Evolutionary conservation across 2,329 filamentous ascomycete species (phyloP), one percentile per base, ranked within the genome.

Genomic region (Xylariales sp.): DNA sequence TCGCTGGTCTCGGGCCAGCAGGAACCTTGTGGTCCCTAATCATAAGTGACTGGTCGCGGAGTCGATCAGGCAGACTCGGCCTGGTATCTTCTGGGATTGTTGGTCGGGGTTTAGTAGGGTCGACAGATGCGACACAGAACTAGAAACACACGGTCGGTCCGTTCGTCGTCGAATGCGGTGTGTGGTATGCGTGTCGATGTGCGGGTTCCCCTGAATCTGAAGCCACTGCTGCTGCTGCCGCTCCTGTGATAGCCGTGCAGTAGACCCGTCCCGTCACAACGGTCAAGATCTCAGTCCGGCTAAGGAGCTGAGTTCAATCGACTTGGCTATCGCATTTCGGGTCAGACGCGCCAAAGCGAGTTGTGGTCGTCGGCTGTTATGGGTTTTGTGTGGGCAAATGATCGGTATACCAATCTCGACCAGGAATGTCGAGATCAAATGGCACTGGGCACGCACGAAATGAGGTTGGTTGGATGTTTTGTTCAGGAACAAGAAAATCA

Each of bases 281-380:
- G 14, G n/a, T 8, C 27, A 19, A 53, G 55, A 47, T 63, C 72
- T 73, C 73, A 78, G 75, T 78, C 75, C 75, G 65, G 68, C 70
- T 64, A 74, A 66, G 75, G 74, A 77, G 69, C 73, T 77, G 74
- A 77, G 73, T 63, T 61, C 65, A 28, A 67, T 65, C 63, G 64
- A 66, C 62, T 59, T 59, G 63, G 65, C 71, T 78, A 78, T 74
- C 73, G 71, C 75, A 79, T 79, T 72, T 71, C 74, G 72, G 55
- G 50, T 50, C 43, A 39, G 43, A 45, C 40, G 38, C 28, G 38
- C 38, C 7, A 21, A 25, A 19, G 31, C 35, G 43, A 35, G 41
- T 44, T 43, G 43, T 38, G 42, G n/a, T n/a, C n/a, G n/a, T n/a
- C 35, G 32, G 24, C 22, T n/a, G 19, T 35, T 33, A 20, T 34